Evolutionary conservation across 768 basidiomycete species (phyloP).

Genomic region (Boletus vermiculosoides): DNA sequence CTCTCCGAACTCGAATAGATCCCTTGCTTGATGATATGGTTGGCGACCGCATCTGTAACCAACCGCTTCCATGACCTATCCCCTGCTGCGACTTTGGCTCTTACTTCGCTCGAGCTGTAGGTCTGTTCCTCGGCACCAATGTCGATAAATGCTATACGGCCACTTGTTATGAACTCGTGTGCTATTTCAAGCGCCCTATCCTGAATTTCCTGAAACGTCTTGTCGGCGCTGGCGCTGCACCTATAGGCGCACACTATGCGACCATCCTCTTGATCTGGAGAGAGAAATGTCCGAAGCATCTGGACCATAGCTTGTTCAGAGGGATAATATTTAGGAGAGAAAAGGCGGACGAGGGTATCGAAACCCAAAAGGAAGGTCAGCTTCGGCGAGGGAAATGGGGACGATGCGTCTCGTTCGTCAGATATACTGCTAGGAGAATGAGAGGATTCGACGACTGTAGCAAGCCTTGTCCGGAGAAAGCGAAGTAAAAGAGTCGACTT

Average conservation of each 20-base stretch:
- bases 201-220: constrained; percentile 30
- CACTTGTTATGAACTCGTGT: constrained; percentile 48
- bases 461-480: constrained; percentile 41
- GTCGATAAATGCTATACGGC: constrained; percentile 58
- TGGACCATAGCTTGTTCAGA: constrained; percentile 50
- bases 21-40: constrained; percentile 49
- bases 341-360: constrained; percentile 82
- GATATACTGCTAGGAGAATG: neutral
- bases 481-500: constrained; percentile 63
- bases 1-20: constrained; percentile 38
- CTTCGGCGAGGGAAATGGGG: constrained; percentile 31
- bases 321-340: constrained; percentile 72
- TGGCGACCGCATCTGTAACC: constrained; percentile 45
- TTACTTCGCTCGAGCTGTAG: constrained; percentile 71
- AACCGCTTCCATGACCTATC: constrained; percentile 44
- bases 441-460: constrained; percentile 3
- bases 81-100: constrained; percentile 31
- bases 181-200: constrained; percentile 35
- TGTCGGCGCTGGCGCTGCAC: constrained; percentile 16
- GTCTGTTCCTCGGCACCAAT: constrained; percentile 54
- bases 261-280: constrained; percentile 52
- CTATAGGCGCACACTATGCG: constrained; percentile 68
- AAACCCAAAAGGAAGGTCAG: constrained; percentile 76
- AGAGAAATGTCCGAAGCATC: constrained; percentile 59
- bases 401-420: constrained; percentile 8